Base-by-base conservation (phyloP, 176 grass and related monocot genomes). In the Zoysia japonica region DNA sequence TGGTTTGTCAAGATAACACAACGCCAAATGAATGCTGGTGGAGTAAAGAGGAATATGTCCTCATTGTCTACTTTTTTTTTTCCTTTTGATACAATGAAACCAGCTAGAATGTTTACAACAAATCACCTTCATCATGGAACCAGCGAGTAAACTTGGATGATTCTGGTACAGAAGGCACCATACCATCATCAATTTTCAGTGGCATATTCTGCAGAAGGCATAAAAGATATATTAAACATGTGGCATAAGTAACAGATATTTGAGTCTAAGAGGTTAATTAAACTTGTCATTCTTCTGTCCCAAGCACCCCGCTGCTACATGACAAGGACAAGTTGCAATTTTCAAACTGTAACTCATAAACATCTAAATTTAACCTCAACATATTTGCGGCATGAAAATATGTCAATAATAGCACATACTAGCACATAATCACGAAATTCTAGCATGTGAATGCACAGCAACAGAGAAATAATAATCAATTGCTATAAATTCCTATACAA, bases 101-200 rank as follows among this genome's bases (percentile, higher is more conserved):
- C 1, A 60, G 7, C 43, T 50, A 61, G 14, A 9, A 68, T 49
- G 65, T 50, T 61, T 37, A 66, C 70, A 77, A 68, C n/a, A 70
- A 43, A 74, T 76, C 90, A 96, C 96, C 96, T 91, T 91, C 90
- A 81, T 93, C 68, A 60, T 43, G 44, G 76, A 91, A 99, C 92
- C 96, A 99, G 71, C 6, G 61, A 84, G 96, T 79, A 77, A 99
- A 99, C 81, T 99, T 99, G 50, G 96, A 99, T 69, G 92, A 89
- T 96, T 96, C 96, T 78, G 90, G 61, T 65, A 91, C 49, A 68
- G 78, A 75, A 68, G 84, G 61, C 55, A 62, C 76, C 70, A 77
- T 75, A 17, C 76, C 57, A 17, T 89, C 88, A 82, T 88, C 81
- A 68, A 61, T 43, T 84, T 95, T 91, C 62, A 79, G 10, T 80